A percentile compares a stretch with the other conserved stretches of the same genome.
These are phyloP conservation scores for Colletotrichum sp. DNA, from an alignment of 2,329 filamentous ascomycete species.

Conservation along the genomic window DNA sequence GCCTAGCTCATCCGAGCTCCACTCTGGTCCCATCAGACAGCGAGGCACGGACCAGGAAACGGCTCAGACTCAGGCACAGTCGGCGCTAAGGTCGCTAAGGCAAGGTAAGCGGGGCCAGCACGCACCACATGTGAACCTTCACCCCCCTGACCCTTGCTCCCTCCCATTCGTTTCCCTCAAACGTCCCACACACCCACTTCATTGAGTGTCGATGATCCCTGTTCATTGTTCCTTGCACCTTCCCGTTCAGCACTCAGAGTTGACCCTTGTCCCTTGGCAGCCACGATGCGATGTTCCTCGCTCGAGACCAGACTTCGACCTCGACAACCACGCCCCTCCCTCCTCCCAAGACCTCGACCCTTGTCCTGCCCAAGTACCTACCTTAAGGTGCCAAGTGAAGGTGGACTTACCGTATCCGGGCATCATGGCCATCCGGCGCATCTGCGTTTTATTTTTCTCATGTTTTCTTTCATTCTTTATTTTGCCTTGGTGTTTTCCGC, in stretches of 20 bases:
- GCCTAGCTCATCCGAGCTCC: conserved; percentile 1
- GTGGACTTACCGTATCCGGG: conserved; percentile 8
- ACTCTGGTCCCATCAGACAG: background rate
- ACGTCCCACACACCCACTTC: background rate
- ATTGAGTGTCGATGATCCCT: background rate
- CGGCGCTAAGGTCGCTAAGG: background rate
- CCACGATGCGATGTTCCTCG: background rate
- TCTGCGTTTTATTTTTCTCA: background rate
- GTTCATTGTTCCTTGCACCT: conserved; percentile 3
- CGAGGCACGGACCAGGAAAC: background rate
- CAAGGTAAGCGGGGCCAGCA: background rate
- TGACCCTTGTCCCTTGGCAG: conserved; percentile 11
- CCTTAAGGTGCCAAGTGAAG: too few species aligned
- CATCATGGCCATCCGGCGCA: background rate
- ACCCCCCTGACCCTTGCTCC: background rate
- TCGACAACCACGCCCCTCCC: background rate
- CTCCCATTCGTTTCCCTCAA: background rate
- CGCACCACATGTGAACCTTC: background rate
- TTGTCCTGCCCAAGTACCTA: background rate
- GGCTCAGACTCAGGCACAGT: conserved; percentile 12
- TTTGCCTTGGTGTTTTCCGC: background rate
- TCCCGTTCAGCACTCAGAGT: conserved; percentile 2
- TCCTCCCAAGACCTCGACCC: background rate
- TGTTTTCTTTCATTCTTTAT: background rate
- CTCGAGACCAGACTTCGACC: background rate